Evolutionary conservation across 208 protist species (phyloP), one percentile per base, ranked within the genome.

Genomic region (Crithidia expoeki): DNA sequence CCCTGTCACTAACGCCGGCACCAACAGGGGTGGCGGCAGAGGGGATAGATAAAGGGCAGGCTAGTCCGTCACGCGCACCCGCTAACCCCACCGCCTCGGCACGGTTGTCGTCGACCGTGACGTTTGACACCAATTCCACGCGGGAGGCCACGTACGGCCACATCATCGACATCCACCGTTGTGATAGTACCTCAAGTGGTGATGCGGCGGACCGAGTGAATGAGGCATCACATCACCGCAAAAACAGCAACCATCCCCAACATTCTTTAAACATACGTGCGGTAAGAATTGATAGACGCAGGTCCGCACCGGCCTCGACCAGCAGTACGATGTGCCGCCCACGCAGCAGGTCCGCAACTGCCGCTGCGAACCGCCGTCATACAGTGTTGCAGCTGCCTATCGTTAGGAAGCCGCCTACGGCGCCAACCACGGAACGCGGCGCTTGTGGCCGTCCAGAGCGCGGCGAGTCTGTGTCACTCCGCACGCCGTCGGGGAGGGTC

Each of bases 101-200:
- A 0, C 34, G 34, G 14, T 30, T 67, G 44, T 74, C 60, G 6
- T 68, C 61, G 32, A 60, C 69, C 4, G 14, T 38, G 40, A 23
- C 34, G n/a, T 65, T 50, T 6, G 56, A 28, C 34, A 9, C 11
- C 3, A 51, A 63, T 16, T 19, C 56, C 0, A 25, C 12, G 3
- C 36, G 21, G 2, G 58, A 67, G 5, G 64, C 9, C 27, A 61
- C 30, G 10, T 47, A 36, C 30, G 34, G 42, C 21, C 11, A 36
- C 36, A 60, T 32, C 64, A 67, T 55, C 23, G 40, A 72, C 38
- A 65, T 72, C 12, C 47, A 67, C 72, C 49, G 56, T 30, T 44
- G 33, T 57, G 17, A 25, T 30, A 34, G 11, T 17, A 21, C 25
- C 38, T 4, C n/a, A 3, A 7, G 4, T 23, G 23, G 21, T 23